Base-by-base conservation (phyloP, 1,139 yeast genomes). In the Yamadazyma spencermartinsiae region DNA sequence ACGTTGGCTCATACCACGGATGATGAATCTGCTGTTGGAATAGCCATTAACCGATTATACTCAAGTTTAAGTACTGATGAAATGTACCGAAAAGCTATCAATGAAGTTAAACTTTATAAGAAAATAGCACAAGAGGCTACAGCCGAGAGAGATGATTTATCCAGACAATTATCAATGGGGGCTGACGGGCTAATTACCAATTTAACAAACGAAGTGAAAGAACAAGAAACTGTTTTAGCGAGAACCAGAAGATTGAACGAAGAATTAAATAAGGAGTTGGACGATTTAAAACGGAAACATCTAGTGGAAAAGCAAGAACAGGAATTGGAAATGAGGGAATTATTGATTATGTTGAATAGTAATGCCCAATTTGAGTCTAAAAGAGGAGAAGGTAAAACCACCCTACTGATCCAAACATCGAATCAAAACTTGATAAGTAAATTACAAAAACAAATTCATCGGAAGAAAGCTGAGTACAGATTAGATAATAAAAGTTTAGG, bases 61-160 rank as follows among this genome's bases (percentile, higher is more conserved):
- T 80, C 88, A 38, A 76, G 89, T n/a, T 74, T 90, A 60, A 83
- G 83, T 50, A 87, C 96, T 0, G 98, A 92, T 60, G 96, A 89
- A 44, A 86, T 85, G 60, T 96, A 96, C 15, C 72, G 86, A 39
- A 74, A 83, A 41, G 95, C 96, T 0, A 68, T 85, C 39, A 62
- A 75, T 33, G 97, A 90, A 48, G 82, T 84, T 13, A 81, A 82
- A 47, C 81, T 76, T 20, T 64, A 83, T 32, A 77, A 78, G 34
- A 81, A 79, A 50, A 71, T 75, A 31, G 86, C 87, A 0, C 95
- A 86, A 51, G 89, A 85, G 51, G 86, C 95, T 6, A 75, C 79
- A 30, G 94, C 95, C 1, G 97, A 90, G 57, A 74, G 94, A 39
- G 96, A 88, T 52, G 82, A 81, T 33, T 73, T 90, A 64, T 76